A percentile compares a stretch with the other conserved stretches of the same genome.
Evolutionary conservation across 108 stramenopile species (phyloP).

Genomic region (Skeletonema tropicum): DNA sequence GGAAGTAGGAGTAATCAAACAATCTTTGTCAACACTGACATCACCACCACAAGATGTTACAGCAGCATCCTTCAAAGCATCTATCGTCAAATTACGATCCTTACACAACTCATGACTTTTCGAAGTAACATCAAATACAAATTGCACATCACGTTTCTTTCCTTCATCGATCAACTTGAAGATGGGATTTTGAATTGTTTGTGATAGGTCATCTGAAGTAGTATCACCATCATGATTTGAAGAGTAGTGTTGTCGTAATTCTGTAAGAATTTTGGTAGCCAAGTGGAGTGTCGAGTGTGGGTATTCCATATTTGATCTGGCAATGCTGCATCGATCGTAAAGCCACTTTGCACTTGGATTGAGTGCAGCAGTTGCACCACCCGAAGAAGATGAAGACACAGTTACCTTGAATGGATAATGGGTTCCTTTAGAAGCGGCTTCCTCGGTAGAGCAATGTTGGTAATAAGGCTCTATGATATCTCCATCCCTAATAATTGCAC

Average conservation of each 20-base stretch:
- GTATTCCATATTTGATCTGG: slow-evolving; percentile 20
- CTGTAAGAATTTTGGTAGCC: slow-evolving; percentile 8
- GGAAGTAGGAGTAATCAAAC: not conserved
- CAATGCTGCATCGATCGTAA: slow-evolving; percentile 8
- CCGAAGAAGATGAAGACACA: not conserved
- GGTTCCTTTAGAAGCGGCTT: not conserved
- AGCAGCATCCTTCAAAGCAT: slow-evolving; percentile 58
- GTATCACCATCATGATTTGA: not conserved
- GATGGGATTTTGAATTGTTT: not conserved
- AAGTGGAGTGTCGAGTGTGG: slow-evolving; percentile 17
- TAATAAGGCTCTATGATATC: slow-evolving; percentile 1
- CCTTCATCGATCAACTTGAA: not conserved
- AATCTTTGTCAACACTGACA: not conserved
- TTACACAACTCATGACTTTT: slow-evolving; percentile 20
- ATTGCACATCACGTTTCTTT: slow-evolving; percentile 8
- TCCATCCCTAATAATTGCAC: not conserved
- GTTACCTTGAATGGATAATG: not conserved
- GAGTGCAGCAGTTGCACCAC: not conserved
- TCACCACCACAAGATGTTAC: slow-evolving; percentile 35
- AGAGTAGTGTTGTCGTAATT: slow-evolving; percentile 4
- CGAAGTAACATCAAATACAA: slow-evolving; percentile 57
- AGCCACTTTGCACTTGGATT: slow-evolving; percentile 22
- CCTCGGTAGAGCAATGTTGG: not conserved
- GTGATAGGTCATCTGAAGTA: not conserved
- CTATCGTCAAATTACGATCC: slow-evolving; percentile 52